phyloP scores from a whole-genome alignment of 768 basidiomycete genomes.

The Macrolepiota albuminosa region DNA sequence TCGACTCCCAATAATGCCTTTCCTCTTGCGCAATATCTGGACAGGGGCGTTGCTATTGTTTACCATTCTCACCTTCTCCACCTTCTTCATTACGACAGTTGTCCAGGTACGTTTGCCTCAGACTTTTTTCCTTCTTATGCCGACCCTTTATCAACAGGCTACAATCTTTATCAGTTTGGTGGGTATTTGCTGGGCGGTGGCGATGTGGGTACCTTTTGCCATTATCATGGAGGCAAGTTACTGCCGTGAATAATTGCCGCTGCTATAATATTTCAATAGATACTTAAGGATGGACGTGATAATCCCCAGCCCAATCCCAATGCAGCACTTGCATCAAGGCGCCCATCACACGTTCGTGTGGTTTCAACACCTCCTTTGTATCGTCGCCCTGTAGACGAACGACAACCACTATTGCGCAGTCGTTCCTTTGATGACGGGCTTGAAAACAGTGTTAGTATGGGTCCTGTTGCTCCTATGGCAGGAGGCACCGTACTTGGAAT shows the following conservation, averaged over 20 bases:
- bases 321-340: conserved; percentile 22
- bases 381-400: conserved; percentile 36
- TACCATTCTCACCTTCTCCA: conserved; percentile 71
- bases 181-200: conserved; percentile 95
- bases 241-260: not conserved
- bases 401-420: conserved; percentile 55
- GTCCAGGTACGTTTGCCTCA: conserved; percentile 42
- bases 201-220: conserved; percentile 97
- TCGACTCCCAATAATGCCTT: conserved; percentile 81
- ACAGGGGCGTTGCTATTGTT: conserved; percentile 82
- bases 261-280: conserved; percentile 31
- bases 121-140: not conserved
- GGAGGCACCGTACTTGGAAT: conserved; percentile 94
- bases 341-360: conserved; percentile 49
- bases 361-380: conserved; percentile 42
- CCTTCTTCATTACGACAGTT: conserved; percentile 83
- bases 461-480: conserved; percentile 48
- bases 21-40: conserved; percentile 93
- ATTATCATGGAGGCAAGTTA: conserved; percentile 89
- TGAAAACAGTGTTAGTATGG: conserved; percentile 31
- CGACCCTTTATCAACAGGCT: conserved; percentile 42
- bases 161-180: conserved; percentile 78
- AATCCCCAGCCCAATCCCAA: conserved; percentile 21
- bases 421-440: conserved; percentile 53
- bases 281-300: conserved; percentile 68